Percentiles rank a stretch among this genome's conserved stretches.
These are phyloP conservation scores for Neostapfia colusana DNA, from an alignment of 176 grass and related monocot genomes.

Conservation along the genomic window DNA sequence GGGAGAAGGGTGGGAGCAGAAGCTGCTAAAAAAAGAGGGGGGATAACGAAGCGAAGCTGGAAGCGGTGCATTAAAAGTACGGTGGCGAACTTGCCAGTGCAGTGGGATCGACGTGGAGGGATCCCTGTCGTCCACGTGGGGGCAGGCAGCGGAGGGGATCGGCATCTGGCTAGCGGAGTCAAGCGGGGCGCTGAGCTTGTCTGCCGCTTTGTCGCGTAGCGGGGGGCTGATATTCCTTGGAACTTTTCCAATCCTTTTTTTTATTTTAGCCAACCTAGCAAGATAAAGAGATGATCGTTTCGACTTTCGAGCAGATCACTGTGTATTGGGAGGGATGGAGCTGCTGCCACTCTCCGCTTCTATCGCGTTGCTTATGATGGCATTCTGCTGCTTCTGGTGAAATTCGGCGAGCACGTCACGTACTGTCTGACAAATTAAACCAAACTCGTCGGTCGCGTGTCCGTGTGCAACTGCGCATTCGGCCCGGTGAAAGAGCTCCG, in stretches of 20 bases:
- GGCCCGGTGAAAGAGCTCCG: background rate
- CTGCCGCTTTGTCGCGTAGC: constrained; percentile 59
- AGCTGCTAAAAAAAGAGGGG: constrained; percentile 20
- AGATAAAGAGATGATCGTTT: no score
- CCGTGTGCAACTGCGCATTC: background rate
- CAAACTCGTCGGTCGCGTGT: background rate
- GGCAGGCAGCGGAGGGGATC: constrained; percentile 11
- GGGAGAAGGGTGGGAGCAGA: constrained; percentile 5
- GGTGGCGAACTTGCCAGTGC: constrained; percentile 41
- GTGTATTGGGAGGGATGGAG: background rate
- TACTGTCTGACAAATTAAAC: background rate
- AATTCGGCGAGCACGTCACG: background rate
- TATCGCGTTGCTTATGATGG: constrained; percentile 29
- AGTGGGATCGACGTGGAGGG: constrained; percentile 20
- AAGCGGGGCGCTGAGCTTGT: constrained; percentile 31
- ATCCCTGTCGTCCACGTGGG: constrained; percentile 60
- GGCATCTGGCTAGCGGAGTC: constrained; percentile 60
- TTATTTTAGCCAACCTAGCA: no score
- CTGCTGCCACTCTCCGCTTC: constrained; percentile 33
- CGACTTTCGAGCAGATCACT: background rate
- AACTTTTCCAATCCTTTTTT: no score
- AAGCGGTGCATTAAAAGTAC: constrained; percentile 38
- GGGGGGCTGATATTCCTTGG: constrained; percentile 30
- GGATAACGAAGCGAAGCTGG: background rate
- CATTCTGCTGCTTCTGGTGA: background rate